Base-by-base conservation (phyloP, 768 basidiomycete genomes). In the Hygrophoropsis aurantiaca region DNA sequence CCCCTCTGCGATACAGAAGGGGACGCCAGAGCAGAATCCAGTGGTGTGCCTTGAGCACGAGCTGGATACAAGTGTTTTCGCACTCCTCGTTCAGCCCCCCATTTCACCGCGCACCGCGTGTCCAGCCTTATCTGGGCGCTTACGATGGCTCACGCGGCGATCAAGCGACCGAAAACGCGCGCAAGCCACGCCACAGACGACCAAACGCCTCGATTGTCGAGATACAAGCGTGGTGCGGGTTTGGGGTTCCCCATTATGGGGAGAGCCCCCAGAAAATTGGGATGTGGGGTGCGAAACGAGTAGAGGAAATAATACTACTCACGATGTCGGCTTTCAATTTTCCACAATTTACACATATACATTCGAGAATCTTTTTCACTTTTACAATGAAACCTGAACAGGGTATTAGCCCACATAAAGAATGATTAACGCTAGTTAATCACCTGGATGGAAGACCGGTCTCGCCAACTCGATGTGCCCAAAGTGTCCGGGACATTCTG, bases 331-430 rank as follows among this genome's bases (percentile, higher is more conserved):
- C 91, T 78, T 97, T 97, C 57, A 98, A 79, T 72, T 90, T 94
- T 66, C 97, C 97, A 68, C 97, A 99, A 65, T 95, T 94, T 57
- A 95, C 90, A 77, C 97, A 99, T 56, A 99, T 92, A 72, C 87
- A 89, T 78, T 99, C 97, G 74, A 97, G 71, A 64, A 99, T 97
- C 79, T 99, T 98, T 79, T 99, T 99, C 69, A 98, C 94, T 83
- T 98, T 98, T 68, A 90, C 79, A 60, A 98, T 85, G 73, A 99
- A 99, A 44, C 97, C 94, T 87, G 23, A n/a, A n/a, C n/a, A n/a
- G n/a, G n/a, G n/a, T n/a, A 30, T 48, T 26, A 46, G 26, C 23
- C n/a, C n/a, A n/a, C n/a, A n/a, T n/a, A n/a, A n/a, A n/a, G n/a
- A n/a, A 35, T 11, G n/a, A 44, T 48, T 8, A 40, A 18, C 5